A percentile compares a stretch with the other conserved stretches of the same genome.
These are phyloP conservation scores for Exophiala mesophila DNA, from an alignment of 2,329 filamentous ascomycete species.

Conservation along the genomic window DNA sequence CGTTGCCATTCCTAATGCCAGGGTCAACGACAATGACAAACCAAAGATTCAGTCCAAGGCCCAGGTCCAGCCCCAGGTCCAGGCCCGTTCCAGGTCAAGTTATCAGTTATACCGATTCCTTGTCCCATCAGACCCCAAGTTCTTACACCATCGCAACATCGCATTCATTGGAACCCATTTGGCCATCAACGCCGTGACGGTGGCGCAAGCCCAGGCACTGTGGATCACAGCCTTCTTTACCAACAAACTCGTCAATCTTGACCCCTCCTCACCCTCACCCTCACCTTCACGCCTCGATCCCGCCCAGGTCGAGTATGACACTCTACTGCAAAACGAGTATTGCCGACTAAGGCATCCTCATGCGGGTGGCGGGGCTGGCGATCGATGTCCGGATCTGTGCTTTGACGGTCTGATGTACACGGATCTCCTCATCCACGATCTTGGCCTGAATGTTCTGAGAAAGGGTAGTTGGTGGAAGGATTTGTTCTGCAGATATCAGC, in stretches of 20 bases:
- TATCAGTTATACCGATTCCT: constrained; percentile 46
- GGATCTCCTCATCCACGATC: constrained; percentile 63
- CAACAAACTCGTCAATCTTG: constrained; percentile 37
- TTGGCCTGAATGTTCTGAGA: constrained; percentile 51
- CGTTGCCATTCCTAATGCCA: neutral
- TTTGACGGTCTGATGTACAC: constrained; percentile 72
- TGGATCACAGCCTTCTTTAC: constrained; percentile 64
- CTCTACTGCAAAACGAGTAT: constrained; percentile 62
- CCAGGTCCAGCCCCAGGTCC: too few species aligned
- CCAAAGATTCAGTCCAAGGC: too few species aligned
- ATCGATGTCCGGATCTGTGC: constrained; percentile 61
- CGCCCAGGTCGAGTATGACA: constrained; percentile 48
- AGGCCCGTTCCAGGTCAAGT: too few species aligned
- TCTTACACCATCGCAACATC: constrained; percentile 33
- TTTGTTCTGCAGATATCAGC: constrained; percentile 36
- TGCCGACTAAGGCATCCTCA: constrained; percentile 65
- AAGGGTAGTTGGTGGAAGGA: constrained; percentile 31
- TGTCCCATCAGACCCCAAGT: constrained; percentile 31
- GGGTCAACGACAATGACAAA: neutral
- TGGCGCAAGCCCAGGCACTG: constrained; percentile 46
- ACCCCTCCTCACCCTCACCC: constrained; percentile 10
- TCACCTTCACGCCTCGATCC: constrained; percentile 25
- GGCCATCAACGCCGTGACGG: constrained; percentile 42
- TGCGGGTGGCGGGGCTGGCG: constrained; percentile 51
- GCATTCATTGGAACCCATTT: constrained; percentile 46